Conservation (phyloP, 2,329 filamentous ascomycete genomes). For the Fusarium sp. region DNA sequence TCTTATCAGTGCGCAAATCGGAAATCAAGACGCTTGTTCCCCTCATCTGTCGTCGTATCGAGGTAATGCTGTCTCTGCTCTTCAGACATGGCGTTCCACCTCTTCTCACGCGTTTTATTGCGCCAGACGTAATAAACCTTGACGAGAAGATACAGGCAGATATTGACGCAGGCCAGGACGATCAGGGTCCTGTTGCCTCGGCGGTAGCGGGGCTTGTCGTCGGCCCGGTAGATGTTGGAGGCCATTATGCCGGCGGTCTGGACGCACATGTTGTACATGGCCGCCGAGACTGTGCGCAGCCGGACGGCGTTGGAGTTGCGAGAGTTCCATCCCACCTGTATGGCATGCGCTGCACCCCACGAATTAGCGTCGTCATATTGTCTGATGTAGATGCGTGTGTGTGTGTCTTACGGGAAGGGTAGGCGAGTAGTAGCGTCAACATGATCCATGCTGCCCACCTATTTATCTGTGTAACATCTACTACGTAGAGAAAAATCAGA, state of each 20-base stretch:
- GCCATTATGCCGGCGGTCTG: slow-evolving; percentile 56
- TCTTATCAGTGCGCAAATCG: slow-evolving; percentile 23
- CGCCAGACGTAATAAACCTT: slow-evolving; percentile 53
- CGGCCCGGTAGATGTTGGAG: slow-evolving; percentile 57
- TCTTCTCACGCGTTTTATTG: slow-evolving; percentile 40
- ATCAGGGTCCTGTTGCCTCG: slow-evolving; percentile 54
- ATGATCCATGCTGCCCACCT: slow-evolving; percentile 46
- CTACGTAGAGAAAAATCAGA: slow-evolving; percentile 45
- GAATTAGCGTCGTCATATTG: slow-evolving; percentile 9
- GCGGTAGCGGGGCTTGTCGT: slow-evolving; percentile 54
- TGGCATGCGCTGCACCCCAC: slow-evolving; percentile 50
- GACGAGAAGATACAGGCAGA: slow-evolving; percentile 50
- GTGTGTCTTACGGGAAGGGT: slow-evolving; percentile 41
- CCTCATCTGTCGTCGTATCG: slow-evolving; percentile 21
- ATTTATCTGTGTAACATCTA: slow-evolving; percentile 42
- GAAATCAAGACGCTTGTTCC: slow-evolving; percentile 25
- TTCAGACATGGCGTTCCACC: slow-evolving; percentile 22
- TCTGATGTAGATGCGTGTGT: neutral
- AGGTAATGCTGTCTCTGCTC: slow-evolving; percentile 12
- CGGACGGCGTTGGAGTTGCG: slow-evolving; percentile 69
- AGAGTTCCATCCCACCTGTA: slow-evolving; percentile 58
- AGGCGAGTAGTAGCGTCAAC: slow-evolving; percentile 46
- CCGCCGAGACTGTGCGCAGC: slow-evolving; percentile 67
- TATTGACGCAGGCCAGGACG: slow-evolving; percentile 38
- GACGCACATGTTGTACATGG: slow-evolving; percentile 55